Evolutionary conservation across 495 filamentous ascomycete species (phyloP), one percentile per base, ranked within the genome.

Genomic region (Penicillium odoratum): DNA sequence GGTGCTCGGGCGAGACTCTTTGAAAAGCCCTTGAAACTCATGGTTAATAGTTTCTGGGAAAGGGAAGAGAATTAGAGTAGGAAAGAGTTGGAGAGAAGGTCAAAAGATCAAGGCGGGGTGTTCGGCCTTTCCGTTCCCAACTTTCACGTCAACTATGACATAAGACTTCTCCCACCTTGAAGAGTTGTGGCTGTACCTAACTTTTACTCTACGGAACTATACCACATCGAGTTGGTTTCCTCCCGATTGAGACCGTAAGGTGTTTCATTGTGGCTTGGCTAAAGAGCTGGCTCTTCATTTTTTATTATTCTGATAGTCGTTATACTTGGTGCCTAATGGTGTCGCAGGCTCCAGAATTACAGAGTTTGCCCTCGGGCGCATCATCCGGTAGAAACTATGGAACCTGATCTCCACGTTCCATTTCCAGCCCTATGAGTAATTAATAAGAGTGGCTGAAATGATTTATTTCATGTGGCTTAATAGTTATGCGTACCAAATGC

Each of bases 11-110:
- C 81, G 66, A 96, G 78, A 75, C 90, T 89, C 80, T 96, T 97
- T 75, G 88, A 85, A 68, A 98, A 90, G 60, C 94, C 94, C 78
- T 93, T 93, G 78, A 96, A 92, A 85, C 93, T 97, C 94, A 98
- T 98, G 55, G 51, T 9, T 5, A 6, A 16, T 28, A 26, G 4
- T 47, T 26, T n/a, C 6, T 47, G 56, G 34, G 13, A 54, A 38
- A 33, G 29, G 56, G 31, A 9, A 54, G 45, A 40, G 29, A 48
- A 45, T 36, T 40, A 48, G 29, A 28, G 58, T 53, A 44, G 56
- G 57, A 50, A 56, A 48, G 49, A 42, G 42, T 45, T 51, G 29
- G 36, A 48, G 55, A 46, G 38, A 48, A 50, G 50, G 28, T 31
- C 46, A 33, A 40, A 58, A 54, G 36, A 48, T 48, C 50, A 55